These are phyloP conservation scores for Epichloe sp. DNA, from an alignment of 2,329 filamentous ascomycete genomes.

Conservation along the genomic window DNA sequence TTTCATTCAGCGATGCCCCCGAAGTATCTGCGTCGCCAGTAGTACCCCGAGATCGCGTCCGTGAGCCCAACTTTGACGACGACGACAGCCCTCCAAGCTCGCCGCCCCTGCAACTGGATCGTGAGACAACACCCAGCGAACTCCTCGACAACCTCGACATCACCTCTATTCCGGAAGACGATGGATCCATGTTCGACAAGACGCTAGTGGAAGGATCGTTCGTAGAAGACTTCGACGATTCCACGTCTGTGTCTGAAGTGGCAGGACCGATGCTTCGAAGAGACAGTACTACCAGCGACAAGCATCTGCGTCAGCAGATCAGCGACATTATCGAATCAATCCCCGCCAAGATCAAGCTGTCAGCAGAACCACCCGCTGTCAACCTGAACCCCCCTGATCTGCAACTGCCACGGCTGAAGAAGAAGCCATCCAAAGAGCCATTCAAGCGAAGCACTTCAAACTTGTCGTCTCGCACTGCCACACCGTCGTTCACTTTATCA, in stretches of 20 bases:
- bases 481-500: slow-evolving; percentile 56
- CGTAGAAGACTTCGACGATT: slow-evolving; percentile 33
- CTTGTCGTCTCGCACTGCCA: slow-evolving; percentile 43
- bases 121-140: slow-evolving; percentile 21
- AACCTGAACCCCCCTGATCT: slow-evolving; percentile 49
- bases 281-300: slow-evolving; percentile 36
- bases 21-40: slow-evolving; percentile 32
- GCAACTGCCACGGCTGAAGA: slow-evolving; percentile 33
- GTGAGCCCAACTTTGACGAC: slow-evolving; percentile 22
- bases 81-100: slow-evolving; percentile 36
- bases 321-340: slow-evolving; percentile 65
- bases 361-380: slow-evolving; percentile 35
- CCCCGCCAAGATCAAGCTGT: slow-evolving; percentile 66
- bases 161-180: slow-evolving; percentile 26
- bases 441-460: slow-evolving; percentile 36
- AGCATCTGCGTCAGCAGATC: slow-evolving; percentile 68
- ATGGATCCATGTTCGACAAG: slow-evolving; percentile 23
- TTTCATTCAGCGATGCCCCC: slow-evolving; percentile 27
- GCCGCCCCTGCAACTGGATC: slow-evolving; percentile 22
- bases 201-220: slow-evolving; percentile 31
- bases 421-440: slow-evolving; percentile 28
- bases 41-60: slow-evolving; percentile 16
- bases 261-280: slow-evolving; percentile 13
- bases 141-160: slow-evolving; percentile 35
- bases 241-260: slow-evolving; percentile 20